Conservation (phyloP, 805 yeast genomes). For the Tetrapisispora taiwanensis region DNA sequence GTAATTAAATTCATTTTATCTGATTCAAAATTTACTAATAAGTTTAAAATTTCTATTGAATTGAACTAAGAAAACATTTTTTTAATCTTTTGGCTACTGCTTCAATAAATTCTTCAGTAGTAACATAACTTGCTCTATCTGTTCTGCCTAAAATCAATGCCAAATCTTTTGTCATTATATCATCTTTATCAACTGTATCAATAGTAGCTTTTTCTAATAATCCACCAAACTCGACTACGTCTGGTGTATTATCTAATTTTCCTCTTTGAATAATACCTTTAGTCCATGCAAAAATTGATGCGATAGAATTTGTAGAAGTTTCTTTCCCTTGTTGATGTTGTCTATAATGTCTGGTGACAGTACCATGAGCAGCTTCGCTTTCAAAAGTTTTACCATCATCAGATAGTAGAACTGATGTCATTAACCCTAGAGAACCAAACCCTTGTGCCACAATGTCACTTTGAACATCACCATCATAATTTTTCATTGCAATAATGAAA, state of each 20-base stretch:
- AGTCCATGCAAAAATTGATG: conserved; percentile 95
- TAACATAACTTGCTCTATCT: conserved; percentile 69
- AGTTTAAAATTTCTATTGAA: background rate
- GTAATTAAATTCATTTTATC: too few species aligned
- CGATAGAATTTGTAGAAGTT: conserved; percentile 94
- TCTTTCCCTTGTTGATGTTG: conserved; percentile 94
- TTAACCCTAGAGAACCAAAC: conserved; percentile 89
- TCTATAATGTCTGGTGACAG: conserved; percentile 94
- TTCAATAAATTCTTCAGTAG: conserved; percentile 84
- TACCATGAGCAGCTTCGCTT: conserved; percentile 98
- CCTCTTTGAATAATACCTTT: conserved; percentile 93
- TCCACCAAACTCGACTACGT: conserved; percentile 71
- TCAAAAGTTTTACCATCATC: conserved; percentile 95
- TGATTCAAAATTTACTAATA: conserved; percentile 2
- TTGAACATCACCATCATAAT: conserved; percentile 96
- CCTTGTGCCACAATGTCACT: conserved; percentile 97
- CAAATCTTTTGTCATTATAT: conserved; percentile 92
- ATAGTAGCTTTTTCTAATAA: conserved; percentile 72
- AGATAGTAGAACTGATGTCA: conserved; percentile 95
- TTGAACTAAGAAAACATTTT: conserved; percentile 8
- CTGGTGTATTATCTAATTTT: conserved; percentile 75
- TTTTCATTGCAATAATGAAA: conserved; percentile 89
- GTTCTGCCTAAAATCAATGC: conserved; percentile 86
- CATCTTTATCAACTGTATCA: conserved; percentile 74
- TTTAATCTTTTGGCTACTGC: conserved; percentile 63